Evolutionary conservation across 805 yeast species (phyloP).

Genomic region (Brettanomyces bruxellensis): DNA sequence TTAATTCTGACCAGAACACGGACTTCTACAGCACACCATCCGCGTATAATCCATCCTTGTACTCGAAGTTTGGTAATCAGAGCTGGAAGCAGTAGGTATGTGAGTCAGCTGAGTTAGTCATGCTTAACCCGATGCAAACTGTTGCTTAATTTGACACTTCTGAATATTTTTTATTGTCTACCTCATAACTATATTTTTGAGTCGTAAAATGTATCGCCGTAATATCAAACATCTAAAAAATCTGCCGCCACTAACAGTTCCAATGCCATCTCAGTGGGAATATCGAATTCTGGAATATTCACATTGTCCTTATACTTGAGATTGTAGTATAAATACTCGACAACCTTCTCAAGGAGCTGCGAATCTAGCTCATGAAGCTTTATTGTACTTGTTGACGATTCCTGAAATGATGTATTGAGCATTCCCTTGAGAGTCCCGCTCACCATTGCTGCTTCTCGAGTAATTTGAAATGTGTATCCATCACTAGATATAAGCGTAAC

Average conservation of each 20-base stretch:
- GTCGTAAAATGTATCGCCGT: neutral
- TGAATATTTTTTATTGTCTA: neutral
- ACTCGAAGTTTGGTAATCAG: conserved; percentile 24
- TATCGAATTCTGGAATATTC: conserved; percentile 75
- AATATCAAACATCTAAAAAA: conserved; percentile 51
- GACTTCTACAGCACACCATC: conserved; percentile 44
- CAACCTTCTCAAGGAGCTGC: conserved; percentile 63
- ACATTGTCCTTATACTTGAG: conserved; percentile 54
- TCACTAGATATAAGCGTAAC: conserved; percentile 71
- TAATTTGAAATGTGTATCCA: conserved; percentile 49
- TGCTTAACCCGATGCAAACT: too few species aligned
- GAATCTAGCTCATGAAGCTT: conserved; percentile 58
- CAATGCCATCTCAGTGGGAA: conserved; percentile 90
- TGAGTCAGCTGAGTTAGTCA: neutral
- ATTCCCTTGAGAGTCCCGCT: conserved; percentile 55
- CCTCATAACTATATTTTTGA: neutral
- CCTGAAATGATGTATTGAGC: conserved; percentile 50
- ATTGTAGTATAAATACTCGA: conserved; percentile 77
- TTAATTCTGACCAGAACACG: neutral
- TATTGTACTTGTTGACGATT: conserved; percentile 47
- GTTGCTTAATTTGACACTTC: neutral
- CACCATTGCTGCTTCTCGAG: conserved; percentile 68
- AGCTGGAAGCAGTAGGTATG: conserved; percentile 6
- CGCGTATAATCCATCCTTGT: conserved; percentile 39
- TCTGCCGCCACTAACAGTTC: conserved; percentile 92